Conservation (phyloP, 371 early-diverging fungal species). For the Mucor irregularis region DNA sequence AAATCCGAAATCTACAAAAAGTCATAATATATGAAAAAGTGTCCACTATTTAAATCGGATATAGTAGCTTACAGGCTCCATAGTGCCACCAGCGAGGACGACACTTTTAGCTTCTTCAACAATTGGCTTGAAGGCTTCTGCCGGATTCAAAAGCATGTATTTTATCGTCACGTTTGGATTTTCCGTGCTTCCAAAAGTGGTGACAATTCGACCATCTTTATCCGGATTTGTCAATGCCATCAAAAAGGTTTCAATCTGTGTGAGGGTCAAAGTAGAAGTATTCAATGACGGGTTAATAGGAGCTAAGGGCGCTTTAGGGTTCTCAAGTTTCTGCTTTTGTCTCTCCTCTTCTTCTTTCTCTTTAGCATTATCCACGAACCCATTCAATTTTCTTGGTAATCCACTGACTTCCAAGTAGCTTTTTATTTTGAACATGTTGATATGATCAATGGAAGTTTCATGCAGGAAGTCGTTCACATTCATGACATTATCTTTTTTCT, state of each 20-base stretch:
- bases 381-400: conserved; percentile 74
- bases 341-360: conserved; percentile 38
- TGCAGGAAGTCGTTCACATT: conserved; percentile 75
- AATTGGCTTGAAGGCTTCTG: conserved; percentile 78
- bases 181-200: conserved; percentile 21
- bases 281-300: conserved; percentile 1
- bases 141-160: conserved; percentile 85
- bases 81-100: conserved; percentile 95
- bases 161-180: conserved; percentile 46
- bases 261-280: conserved; percentile 48
- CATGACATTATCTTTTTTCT: conserved; percentile 39
- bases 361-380: conserved; percentile 50
- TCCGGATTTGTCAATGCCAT: conserved; percentile 64
- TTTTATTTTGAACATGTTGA: conserved; percentile 85
- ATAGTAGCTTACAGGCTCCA: conserved; percentile 81
- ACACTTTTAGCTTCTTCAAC: conserved; percentile 82
- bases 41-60: not conserved
- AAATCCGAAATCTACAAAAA: conserved; percentile 46
- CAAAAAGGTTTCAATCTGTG: conserved; percentile 57
- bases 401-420: conserved; percentile 70
- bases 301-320: conserved; percentile 10
- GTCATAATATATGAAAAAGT: not conserved
- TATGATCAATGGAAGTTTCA: conserved; percentile 69
- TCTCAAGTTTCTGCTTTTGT: conserved; percentile 6
- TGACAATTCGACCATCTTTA: conserved; percentile 71